Conservation (phyloP, 139 green algal species). For the Edaphochlamys debaryana region DNA sequence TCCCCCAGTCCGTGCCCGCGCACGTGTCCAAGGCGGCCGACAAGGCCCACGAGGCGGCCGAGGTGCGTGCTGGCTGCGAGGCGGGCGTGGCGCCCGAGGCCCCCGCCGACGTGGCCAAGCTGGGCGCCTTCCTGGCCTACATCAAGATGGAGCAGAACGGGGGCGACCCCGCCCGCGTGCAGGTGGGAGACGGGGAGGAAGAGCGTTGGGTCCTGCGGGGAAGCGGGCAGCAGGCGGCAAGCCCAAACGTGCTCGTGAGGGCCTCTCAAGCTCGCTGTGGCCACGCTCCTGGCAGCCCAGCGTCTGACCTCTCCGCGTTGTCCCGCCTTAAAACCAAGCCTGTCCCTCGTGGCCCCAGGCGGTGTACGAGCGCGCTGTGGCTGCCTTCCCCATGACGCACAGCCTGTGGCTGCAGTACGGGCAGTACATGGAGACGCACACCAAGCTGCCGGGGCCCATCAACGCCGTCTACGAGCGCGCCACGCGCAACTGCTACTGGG, state of each 20-base stretch:
- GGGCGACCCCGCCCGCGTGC: conserved; percentile 65
- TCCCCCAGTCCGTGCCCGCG: conserved; percentile 9
- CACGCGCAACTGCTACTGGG: conserved; percentile 88
- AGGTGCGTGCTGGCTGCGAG: conserved; percentile 68
- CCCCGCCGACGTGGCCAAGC: conserved; percentile 61
- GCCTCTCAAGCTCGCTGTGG: too few species aligned
- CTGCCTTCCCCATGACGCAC: conserved; percentile 82
- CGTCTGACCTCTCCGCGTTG: neutral
- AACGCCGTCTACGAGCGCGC: conserved; percentile 70
- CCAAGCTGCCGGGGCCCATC: conserved; percentile 44
- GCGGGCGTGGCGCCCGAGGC: conserved; percentile 52
- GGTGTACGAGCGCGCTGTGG: conserved; percentile 85
- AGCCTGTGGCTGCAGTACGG: conserved; percentile 86
- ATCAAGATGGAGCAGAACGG: conserved; percentile 71
- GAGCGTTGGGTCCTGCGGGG: neutral
- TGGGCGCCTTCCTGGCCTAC: conserved; percentile 85
- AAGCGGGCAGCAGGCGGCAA: too few species aligned
- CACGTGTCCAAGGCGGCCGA: conserved; percentile 47
- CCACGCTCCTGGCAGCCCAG: neutral
- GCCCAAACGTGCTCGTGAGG: too few species aligned
- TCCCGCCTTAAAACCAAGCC: neutral
- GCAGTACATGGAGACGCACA: conserved; percentile 71
- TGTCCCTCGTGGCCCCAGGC: conserved; percentile 30
- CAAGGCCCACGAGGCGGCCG: conserved; percentile 57
- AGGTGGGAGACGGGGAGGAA: conserved; percentile 51